Conservation (phyloP, 331 rosid species). For the Malus hybrid region DNA sequence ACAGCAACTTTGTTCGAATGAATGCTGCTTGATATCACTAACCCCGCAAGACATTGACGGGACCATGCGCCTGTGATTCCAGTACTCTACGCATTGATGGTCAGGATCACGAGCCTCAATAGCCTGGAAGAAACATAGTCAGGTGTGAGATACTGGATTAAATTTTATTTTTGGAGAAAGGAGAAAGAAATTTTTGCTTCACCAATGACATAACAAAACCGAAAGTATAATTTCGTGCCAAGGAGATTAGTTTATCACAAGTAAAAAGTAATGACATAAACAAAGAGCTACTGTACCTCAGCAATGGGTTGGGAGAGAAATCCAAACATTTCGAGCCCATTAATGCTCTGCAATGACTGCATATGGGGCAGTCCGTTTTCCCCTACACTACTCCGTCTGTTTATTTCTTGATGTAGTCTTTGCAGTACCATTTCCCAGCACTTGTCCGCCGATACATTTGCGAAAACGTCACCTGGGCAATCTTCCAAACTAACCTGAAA, state of each 20-base stretch:
- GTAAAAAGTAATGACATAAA: neutral
- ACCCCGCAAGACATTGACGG: slow-evolving; percentile 12
- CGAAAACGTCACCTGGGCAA: slow-evolving; percentile 43
- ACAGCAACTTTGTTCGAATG: slow-evolving; percentile 26
- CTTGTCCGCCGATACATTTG: slow-evolving; percentile 43
- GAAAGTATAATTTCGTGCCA: neutral
- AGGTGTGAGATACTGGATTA: neutral
- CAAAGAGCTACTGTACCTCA: slow-evolving; percentile 36
- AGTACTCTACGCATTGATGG: slow-evolving; percentile 70
- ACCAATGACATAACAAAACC: neutral
- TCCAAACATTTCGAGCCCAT: slow-evolving; percentile 83
- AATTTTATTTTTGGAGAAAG: neutral
- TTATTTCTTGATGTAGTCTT: slow-evolving; percentile 46
- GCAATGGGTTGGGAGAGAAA: slow-evolving; percentile 52
- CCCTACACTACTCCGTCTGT: slow-evolving; percentile 27
- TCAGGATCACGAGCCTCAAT: slow-evolving; percentile 68
- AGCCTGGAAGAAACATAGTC: slow-evolving; percentile 40
- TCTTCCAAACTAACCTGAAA: slow-evolving; percentile 80
- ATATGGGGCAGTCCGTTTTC: slow-evolving; percentile 32
- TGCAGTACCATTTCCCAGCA: slow-evolving; percentile 82
- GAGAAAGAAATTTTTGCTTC: neutral
- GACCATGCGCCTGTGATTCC: slow-evolving; percentile 44
- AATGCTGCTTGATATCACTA: slow-evolving; percentile 18
- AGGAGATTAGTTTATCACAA: neutral
- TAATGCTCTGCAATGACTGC: slow-evolving; percentile 39